Evolutionary conservation across 805 yeast species (phyloP).

Genomic region (Starmerella sirachaensis): DNA sequence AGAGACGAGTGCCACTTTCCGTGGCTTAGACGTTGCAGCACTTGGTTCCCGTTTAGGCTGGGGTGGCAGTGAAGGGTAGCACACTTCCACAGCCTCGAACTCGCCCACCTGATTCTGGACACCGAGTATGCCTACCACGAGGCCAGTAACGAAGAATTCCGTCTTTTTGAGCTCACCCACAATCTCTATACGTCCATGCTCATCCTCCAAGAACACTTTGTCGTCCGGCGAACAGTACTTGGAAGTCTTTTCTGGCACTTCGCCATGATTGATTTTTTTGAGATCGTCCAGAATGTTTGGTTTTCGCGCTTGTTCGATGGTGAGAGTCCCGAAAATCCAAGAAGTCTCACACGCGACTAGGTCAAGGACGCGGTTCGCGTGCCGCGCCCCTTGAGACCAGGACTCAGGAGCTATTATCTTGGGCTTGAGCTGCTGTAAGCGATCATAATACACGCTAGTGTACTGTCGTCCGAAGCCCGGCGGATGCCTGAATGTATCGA

Average conservation of each 20-base stretch:
- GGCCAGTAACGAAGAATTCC: slow-evolving; percentile 63
- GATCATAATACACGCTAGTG: slow-evolving; percentile 42
- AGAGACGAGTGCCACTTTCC: slow-evolving; percentile 54
- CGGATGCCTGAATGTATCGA: slow-evolving; percentile 6
- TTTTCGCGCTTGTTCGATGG: slow-evolving; percentile 70
- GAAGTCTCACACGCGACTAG: slow-evolving; percentile 48
- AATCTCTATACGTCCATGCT: slow-evolving; percentile 71
- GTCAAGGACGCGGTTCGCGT: slow-evolving; percentile 43
- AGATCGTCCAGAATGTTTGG: slow-evolving; percentile 79
- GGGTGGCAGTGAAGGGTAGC: slow-evolving; percentile 39
- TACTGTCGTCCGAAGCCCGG: slow-evolving; percentile 36
- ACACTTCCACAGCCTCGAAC: slow-evolving; percentile 71
- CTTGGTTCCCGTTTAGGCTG: not conserved
- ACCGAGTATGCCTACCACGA: slow-evolving; percentile 77
- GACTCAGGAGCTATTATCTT: slow-evolving; percentile 37
- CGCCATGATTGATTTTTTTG: slow-evolving; percentile 29
- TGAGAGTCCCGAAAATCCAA: slow-evolving; percentile 82
- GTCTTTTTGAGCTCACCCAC: slow-evolving; percentile 36
- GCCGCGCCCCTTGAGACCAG: slow-evolving; percentile 46
- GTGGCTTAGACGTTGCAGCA: slow-evolving; percentile 1
- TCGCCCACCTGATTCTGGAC: slow-evolving; percentile 73
- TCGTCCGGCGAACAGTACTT: slow-evolving; percentile 34
- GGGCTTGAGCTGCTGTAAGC: slow-evolving; percentile 40
- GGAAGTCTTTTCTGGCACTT: slow-evolving; percentile 23
- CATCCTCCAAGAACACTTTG: slow-evolving; percentile 74